Percentiles rank a stretch among this genome's conserved stretches.
These are phyloP conservation scores for Puccinellia tenuiflora DNA, from an alignment of 176 grass and related monocot genomes.

Conservation along the genomic window DNA sequence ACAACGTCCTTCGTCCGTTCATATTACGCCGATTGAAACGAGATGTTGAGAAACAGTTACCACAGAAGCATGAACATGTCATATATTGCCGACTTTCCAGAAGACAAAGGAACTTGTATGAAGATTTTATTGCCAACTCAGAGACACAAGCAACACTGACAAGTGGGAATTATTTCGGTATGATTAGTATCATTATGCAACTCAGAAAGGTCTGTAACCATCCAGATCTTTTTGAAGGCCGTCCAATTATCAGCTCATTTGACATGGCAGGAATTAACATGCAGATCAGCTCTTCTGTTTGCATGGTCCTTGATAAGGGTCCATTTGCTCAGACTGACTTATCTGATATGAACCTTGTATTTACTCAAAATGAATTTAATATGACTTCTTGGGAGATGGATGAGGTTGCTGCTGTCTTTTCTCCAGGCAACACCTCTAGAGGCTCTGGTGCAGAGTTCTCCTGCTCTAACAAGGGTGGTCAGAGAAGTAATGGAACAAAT, in stretches of 20 bases:
- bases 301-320: conserved; percentile 46
- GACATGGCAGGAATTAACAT: conserved; percentile 88
- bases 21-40: conserved; percentile 90
- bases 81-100: conserved; percentile 94
- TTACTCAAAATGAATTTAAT: conserved; percentile 76
- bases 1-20: conserved; percentile 98
- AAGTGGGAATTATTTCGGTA: conserved; percentile 95
- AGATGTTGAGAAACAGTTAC: conserved; percentile 97
- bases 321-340: conserved; percentile 77
- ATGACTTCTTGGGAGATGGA: conserved; percentile 85
- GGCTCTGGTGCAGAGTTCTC: conserved; percentile 18
- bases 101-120: conserved; percentile 97
- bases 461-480: conserved; percentile 29
- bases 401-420: conserved; percentile 44
- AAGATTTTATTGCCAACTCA: conserved; percentile 95
- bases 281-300: conserved; percentile 73
- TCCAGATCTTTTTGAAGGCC: conserved; percentile 99
- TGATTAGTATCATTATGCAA: conserved; percentile 99
- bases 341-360: conserved; percentile 78
- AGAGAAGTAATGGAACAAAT: conserved; percentile 43
- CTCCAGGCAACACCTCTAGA: conserved; percentile 21
- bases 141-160: conserved; percentile 85
- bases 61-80: conserved; percentile 90
- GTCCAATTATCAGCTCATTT: conserved; percentile 97
- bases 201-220: conserved; percentile 98